Evolutionary conservation across 2,329 filamentous ascomycete genomes (phyloP), one percentile per base, ranked within the genome.

Genomic region (Epichloe gansuensis): DNA sequence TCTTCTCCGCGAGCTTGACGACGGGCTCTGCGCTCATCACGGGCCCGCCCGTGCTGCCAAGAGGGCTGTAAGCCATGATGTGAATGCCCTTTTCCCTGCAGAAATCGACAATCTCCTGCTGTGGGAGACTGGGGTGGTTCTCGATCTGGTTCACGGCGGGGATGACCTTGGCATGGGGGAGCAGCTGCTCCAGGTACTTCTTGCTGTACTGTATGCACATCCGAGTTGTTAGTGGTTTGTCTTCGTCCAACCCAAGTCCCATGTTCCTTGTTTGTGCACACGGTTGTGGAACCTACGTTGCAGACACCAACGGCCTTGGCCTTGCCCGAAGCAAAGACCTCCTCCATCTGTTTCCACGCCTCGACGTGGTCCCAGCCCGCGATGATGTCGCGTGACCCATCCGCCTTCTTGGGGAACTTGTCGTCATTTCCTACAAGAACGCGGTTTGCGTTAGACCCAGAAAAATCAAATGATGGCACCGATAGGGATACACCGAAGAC

Each of bases 311-410:
- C 70, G 39, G 69, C 71, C 62, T 67, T 71, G 53, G 71, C 68
- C 67, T 81, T 83, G 58, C 81, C 81, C 0, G 77, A 75, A 6
- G 68, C 67, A 5, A 84, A 70, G 5, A 87, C 71, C 56, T 74
- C 76, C 72, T 89, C 85, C 76, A 89, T 82, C 65, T 77, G 77
- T 70, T 83, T 83, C 85, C 86, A 94, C 48, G 85, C 88, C 54
- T 87, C 75, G 57, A 86, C 71, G 66, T 91, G 86, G 59, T 81
- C 81, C 74, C 84, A 82, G 57, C 73, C 74, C 60, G 69, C 75
- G 63, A 85, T 74, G 51, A 93, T 79, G 66, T 94, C 87, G 56
- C 87, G 81, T 45, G 75, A 77, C 57, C 87, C 87, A 63, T 91
- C 84, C 13, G 80, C 71, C 49, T 80, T 79, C 66, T 82, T 89